Base-by-base conservation (phyloP, 768 basidiomycete genomes). In the Mycena maculata region DNA sequence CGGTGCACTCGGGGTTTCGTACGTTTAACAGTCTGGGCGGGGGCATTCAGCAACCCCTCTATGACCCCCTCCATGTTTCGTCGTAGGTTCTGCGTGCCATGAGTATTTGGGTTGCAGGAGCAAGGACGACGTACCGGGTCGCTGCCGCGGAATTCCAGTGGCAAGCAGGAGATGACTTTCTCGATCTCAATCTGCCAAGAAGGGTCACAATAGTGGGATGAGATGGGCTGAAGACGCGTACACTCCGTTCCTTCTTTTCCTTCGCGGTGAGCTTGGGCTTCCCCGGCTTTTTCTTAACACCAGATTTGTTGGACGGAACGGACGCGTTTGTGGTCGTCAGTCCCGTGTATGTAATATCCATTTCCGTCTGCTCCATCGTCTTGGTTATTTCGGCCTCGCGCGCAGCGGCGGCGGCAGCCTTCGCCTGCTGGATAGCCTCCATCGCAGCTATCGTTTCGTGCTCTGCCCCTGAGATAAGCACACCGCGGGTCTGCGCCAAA, bases 141-240 rank as follows among this genome's bases (percentile, higher is more conserved):
- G 70, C 84, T 91, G 11, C 96, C 96, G 25, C 96, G 87, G 76
- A 95, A 98, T 77, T 97, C 96, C 15, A 98, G 83, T 0, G 96
- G 96, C 39, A 97, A 82, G 59, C 86, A 88, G 27, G 89, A 85
- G 18, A 96, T 85, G 18, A 93, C 85, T 63, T 87, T 88, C 68
- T 95, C 94, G 33, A 91, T 80, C 55, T 85, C 85, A 67, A 90
- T 75, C 87, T 90, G 55, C 4, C 25, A 27, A 58, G 60, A 57
- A 47, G 23, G 27, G 41, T 44, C 57, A 22, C n/a, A 55, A 41
- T 25, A 39, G 36, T 41, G 55, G 28, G 49, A n/a, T 36, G 9
- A 38, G 22, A 27, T 49, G 27, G 58, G 12, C 10, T 42, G 12
- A 47, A 13, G 13, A 58, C 15, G 72, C 87, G 68, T 61, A 93